A percentile compares a stretch with the other conserved stretches of the same genome.
phyloP scores from a whole-genome alignment of 495 filamentous ascomycete species.

The Xylaria longipes region DNA sequence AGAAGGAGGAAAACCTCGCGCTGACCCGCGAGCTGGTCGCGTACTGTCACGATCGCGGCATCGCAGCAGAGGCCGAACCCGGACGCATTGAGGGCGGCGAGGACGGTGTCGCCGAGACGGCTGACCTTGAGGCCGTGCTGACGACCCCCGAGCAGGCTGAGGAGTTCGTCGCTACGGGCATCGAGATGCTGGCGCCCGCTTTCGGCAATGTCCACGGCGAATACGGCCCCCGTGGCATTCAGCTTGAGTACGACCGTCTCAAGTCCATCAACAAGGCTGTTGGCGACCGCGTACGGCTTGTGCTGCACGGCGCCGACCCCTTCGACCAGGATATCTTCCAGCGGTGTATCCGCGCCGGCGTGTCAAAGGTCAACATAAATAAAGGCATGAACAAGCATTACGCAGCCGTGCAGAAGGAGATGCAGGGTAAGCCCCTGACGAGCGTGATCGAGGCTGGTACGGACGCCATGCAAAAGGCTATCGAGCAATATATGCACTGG shows the following conservation, averaged over 20 bases:
- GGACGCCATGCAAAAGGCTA: constrained; percentile 73
- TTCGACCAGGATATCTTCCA: constrained; percentile 72
- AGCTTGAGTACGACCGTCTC: constrained; percentile 75
- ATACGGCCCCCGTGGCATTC: constrained; percentile 76
- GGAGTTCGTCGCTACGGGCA: constrained; percentile 79
- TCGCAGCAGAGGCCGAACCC: constrained; percentile 81
- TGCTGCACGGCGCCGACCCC: constrained; percentile 80
- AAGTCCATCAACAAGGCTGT: constrained; percentile 66
- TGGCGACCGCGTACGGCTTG: constrained; percentile 67
- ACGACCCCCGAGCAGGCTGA: constrained; percentile 80
- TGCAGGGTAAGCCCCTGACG: constrained; percentile 72
- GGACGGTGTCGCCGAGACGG: constrained; percentile 80
- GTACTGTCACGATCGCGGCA: constrained; percentile 77
- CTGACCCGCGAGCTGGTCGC: constrained; percentile 71
- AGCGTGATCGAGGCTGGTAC: constrained; percentile 75
- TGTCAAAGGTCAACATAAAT: constrained; percentile 84
- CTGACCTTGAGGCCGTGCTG: constrained; percentile 72
- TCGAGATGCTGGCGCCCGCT: constrained; percentile 82
- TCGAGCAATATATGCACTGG: constrained; percentile 77
- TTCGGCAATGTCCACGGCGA: constrained; percentile 89
- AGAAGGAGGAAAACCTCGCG: constrained; percentile 79
- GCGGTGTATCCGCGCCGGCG: constrained; percentile 71
- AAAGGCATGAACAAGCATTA: constrained; percentile 80
- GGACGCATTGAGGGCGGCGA: constrained; percentile 85
- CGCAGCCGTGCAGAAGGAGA: constrained; percentile 68